phyloP scores from a whole-genome alignment of 192 early-diverging fungal genomes.

The Podila clonocystis region DNA sequence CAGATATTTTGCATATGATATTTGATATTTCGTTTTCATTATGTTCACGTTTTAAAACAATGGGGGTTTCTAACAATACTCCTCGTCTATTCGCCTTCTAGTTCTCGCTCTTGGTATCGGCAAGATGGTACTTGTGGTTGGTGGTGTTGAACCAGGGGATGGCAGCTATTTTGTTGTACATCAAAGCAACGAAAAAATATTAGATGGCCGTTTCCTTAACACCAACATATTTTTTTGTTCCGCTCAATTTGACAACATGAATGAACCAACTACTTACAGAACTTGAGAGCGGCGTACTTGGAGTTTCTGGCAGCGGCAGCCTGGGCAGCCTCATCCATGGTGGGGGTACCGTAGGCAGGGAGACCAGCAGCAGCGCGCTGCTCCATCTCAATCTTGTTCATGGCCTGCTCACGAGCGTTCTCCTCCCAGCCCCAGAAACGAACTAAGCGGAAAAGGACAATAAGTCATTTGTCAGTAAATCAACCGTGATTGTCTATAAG shows the following conservation, averaged over 20 bases:
- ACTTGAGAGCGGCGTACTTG: constrained; percentile 71
- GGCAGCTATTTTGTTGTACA: constrained; percentile 53
- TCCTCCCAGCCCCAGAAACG: constrained; percentile 95
- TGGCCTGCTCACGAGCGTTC: constrained; percentile 82
- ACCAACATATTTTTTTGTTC: no score
- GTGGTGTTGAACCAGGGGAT: constrained; percentile 82
- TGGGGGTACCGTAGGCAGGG: constrained; percentile 69
- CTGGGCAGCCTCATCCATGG: constrained; percentile 66
- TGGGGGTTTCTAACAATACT: neutral
- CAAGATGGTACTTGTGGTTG: constrained; percentile 79
- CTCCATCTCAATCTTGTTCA: constrained; percentile 71
- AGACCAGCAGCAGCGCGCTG: constrained; percentile 72
- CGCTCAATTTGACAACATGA: neutral
- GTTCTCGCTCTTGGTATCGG: constrained; percentile 55
- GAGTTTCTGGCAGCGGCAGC: constrained; percentile 71
- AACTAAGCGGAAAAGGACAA: constrained; percentile 56
- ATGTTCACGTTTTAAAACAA: neutral
- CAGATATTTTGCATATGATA: neutral
- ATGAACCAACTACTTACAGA: constrained; percentile 51
- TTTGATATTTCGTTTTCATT: constrained; percentile 6
- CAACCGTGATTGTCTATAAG: neutral
- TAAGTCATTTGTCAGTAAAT: neutral
- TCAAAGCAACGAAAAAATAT: neutral
- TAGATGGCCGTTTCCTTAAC: neutral
- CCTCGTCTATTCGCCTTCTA: constrained; percentile 2